phyloP scores from a whole-genome alignment of 768 basidiomycete species.

The Mycena pura region DNA sequence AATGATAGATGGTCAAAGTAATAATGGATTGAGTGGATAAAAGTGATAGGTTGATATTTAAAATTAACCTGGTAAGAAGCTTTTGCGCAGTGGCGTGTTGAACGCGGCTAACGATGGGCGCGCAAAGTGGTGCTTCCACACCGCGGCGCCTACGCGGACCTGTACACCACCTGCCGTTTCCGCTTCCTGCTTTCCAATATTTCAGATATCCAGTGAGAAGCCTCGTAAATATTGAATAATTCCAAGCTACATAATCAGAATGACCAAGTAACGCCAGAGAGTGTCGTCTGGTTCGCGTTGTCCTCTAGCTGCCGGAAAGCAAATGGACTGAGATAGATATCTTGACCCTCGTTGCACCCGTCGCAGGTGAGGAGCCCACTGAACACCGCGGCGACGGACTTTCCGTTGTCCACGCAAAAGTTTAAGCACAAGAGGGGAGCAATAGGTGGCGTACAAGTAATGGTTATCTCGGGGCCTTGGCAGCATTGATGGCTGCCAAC shows the following conservation, averaged over 20 bases:
- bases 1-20: no score
- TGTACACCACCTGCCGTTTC: slow-evolving; percentile 1
- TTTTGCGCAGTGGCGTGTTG: no score
- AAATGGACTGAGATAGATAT: slow-evolving; percentile 5
- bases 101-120: no score
- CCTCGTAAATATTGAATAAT: neutral
- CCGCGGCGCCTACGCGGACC: neutral
- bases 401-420: neutral
- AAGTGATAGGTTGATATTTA: no score
- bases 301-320: slow-evolving; percentile 1
- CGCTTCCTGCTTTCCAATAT: slow-evolving; percentile 26
- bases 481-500: slow-evolving; percentile 1
- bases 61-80: no score
- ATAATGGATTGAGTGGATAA: no score
- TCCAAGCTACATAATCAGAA: neutral
- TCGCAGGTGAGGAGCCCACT: slow-evolving; percentile 6
- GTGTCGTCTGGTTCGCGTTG: slow-evolving; percentile 6
- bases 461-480: slow-evolving; percentile 1
- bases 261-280: slow-evolving; percentile 4
- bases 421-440: neutral
- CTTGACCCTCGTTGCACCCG: neutral
- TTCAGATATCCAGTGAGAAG: neutral
- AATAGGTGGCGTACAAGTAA: neutral
- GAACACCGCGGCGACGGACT: slow-evolving; percentile 5
- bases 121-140: no score